Evolutionary conservation across 352 stramenopile species (phyloP).

Genomic region (Globisporangium recalcitrans): DNA sequence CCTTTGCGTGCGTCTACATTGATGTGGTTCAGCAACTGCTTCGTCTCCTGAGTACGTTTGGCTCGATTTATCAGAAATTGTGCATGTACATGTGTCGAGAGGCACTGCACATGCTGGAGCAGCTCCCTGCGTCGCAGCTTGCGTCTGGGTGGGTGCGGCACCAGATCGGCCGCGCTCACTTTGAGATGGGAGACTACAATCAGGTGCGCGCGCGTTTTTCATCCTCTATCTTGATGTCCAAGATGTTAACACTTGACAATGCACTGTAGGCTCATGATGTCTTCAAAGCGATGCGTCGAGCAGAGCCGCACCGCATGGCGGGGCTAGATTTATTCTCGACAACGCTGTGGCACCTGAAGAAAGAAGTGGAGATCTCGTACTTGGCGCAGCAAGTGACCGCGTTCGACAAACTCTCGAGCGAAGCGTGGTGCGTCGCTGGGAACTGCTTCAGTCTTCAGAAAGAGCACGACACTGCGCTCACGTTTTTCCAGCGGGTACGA

Average conservation of each 20-base stretch:
- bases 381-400: conserved; percentile 92
- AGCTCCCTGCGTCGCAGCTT: conserved; percentile 79
- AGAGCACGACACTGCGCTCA: conserved; percentile 94
- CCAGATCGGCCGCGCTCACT: conserved; percentile 92
- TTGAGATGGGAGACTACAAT: conserved; percentile 95
- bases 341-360: conserved; percentile 96
- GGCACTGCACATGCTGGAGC: conserved; percentile 85
- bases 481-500: conserved; percentile 92
- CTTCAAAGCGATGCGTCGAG: conserved; percentile 86
- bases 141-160: conserved; percentile 93
- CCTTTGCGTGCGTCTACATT: too few species aligned
- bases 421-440: conserved; percentile 95
- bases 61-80: conserved; percentile 66
- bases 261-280: conserved; percentile 84
- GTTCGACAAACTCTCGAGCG: conserved; percentile 90
- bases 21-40: conserved; percentile 31
- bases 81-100: conserved; percentile 79
- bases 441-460: conserved; percentile 99
- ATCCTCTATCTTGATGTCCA: neutral
- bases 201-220: conserved; percentile 18
- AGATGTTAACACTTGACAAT: too few species aligned
- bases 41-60: conserved; percentile 60
- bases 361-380: conserved; percentile 96
- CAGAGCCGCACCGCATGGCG: conserved; percentile 91
- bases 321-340: conserved; percentile 95